Percentiles rank a stretch among this genome's conserved stretches.
These are phyloP conservation scores for Curvularia hawaiiensis DNA, from an alignment of 2,329 filamentous ascomycete genomes.

Conservation along the genomic window DNA sequence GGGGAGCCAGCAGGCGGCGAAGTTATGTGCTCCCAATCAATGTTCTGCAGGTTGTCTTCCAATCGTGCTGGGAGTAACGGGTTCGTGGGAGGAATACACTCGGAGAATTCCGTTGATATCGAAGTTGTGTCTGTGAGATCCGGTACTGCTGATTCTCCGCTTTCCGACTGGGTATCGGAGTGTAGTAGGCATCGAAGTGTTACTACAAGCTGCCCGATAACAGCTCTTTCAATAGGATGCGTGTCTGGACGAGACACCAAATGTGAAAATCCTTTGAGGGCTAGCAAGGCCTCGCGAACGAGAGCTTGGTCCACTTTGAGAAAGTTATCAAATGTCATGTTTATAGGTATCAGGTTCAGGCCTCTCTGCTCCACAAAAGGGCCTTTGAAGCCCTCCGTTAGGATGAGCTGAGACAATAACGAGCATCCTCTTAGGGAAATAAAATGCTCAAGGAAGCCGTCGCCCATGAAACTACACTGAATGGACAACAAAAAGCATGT, in stretches of 20 bases:
- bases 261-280: conserved; percentile 14
- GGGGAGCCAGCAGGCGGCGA: conserved; percentile 8
- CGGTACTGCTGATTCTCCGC: background rate
- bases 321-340: conserved; percentile 14
- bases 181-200: conserved; percentile 19
- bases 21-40: conserved; percentile 17
- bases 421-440: conserved; percentile 28
- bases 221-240: conserved; percentile 20
- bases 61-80: conserved; percentile 13
- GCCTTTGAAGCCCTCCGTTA: conserved; percentile 17
- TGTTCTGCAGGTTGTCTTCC: conserved; percentile 3
- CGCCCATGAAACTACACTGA: conserved; percentile 27
- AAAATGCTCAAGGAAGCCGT: conserved; percentile 28
- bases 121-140: background rate
- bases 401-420: conserved; percentile 25
- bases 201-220: conserved; percentile 19
- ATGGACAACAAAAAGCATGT: conserved; percentile 29
- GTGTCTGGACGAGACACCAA: background rate
- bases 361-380: conserved; percentile 18
- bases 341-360: conserved; percentile 12
- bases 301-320: conserved; percentile 21
- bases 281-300: conserved; percentile 15
- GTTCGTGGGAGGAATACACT: conserved; percentile 8
- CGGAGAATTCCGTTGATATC: background rate
- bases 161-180: background rate